Percentiles rank a stretch among this genome's conserved stretches.
Evolutionary conservation across 495 filamentous ascomycete species (phyloP).

Genomic region (Staphylotrichum tortipilum): DNA sequence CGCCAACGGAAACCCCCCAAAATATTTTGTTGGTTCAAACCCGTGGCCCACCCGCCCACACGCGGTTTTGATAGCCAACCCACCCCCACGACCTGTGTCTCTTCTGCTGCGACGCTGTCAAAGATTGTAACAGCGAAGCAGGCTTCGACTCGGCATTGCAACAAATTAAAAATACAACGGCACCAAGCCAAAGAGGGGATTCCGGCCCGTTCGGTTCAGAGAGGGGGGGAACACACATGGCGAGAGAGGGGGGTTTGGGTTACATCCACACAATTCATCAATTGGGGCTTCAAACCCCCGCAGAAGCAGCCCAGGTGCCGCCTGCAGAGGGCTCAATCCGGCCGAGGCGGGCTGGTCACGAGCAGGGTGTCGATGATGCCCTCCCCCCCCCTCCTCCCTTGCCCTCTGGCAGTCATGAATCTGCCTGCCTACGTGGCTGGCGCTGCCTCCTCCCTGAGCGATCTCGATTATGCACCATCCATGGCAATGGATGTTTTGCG

Average conservation of each 20-base stretch:
- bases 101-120: background rate
- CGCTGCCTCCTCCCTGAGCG: background rate
- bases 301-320: background rate
- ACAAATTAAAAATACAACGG: background rate
- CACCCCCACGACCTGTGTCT: too few relatives aligned
- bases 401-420: too few relatives aligned
- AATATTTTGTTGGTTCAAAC: too few relatives aligned
- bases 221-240: too few relatives aligned
- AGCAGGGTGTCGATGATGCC: background rate
- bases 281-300: background rate
- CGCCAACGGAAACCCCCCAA: too few relatives aligned
- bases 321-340: conserved; percentile 11
- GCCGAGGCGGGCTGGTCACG: conserved; percentile 3
- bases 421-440: background rate
- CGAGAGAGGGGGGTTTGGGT: too few relatives aligned
- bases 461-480: background rate
- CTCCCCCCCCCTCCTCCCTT: too few relatives aligned
- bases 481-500: background rate
- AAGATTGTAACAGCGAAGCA: background rate
- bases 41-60: too few relatives aligned
- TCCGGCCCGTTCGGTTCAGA: background rate
- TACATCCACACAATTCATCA: background rate
- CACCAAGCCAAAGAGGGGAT: conserved; percentile 1
- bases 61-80: too few relatives aligned
- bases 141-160: background rate